Percentiles rank a stretch among this genome's conserved stretches.
phyloP scores from a whole-genome alignment of 2,329 filamentous ascomycete genomes.

The Colletotrichum trifolii region DNA sequence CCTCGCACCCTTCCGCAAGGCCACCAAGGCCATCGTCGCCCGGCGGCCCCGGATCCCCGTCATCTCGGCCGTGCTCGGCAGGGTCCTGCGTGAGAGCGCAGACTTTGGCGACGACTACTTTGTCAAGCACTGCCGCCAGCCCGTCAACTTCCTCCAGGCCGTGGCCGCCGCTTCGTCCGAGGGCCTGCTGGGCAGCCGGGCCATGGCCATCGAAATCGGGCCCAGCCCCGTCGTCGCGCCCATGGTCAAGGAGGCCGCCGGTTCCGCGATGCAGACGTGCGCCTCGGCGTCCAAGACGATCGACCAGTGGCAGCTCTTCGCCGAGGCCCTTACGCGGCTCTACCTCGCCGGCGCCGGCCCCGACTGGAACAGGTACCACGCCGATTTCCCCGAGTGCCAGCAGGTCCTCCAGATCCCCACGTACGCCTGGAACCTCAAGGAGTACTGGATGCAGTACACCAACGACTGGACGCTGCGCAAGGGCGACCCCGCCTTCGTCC shows the following conservation, averaged over 20 bases:
- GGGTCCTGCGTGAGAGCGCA: constrained; percentile 59
- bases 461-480: constrained; percentile 80
- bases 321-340: constrained; percentile 65
- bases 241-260: constrained; percentile 71
- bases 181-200: constrained; percentile 68
- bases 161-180: constrained; percentile 63
- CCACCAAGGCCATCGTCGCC: constrained; percentile 52
- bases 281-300: constrained; percentile 74
- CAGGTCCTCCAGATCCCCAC: constrained; percentile 71
- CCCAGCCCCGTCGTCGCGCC: constrained; percentile 74
- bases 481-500: constrained; percentile 62
- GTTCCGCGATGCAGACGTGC: constrained; percentile 59
- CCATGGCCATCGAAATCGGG: constrained; percentile 75
- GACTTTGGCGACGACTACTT: constrained; percentile 68
- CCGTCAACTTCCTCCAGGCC: constrained; percentile 73
- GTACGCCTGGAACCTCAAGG: constrained; percentile 79
- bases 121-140: constrained; percentile 67
- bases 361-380: constrained; percentile 77
- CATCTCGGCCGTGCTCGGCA: constrained; percentile 72
- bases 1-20: constrained; percentile 65
- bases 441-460: constrained; percentile 72
- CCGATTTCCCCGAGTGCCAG: constrained; percentile 53
- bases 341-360: constrained; percentile 71
- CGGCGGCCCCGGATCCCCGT: constrained; percentile 64
- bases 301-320: constrained; percentile 72